phyloP scores from a whole-genome alignment of 2,329 filamentous ascomycete genomes.

The Sphaerulina populicola region DNA sequence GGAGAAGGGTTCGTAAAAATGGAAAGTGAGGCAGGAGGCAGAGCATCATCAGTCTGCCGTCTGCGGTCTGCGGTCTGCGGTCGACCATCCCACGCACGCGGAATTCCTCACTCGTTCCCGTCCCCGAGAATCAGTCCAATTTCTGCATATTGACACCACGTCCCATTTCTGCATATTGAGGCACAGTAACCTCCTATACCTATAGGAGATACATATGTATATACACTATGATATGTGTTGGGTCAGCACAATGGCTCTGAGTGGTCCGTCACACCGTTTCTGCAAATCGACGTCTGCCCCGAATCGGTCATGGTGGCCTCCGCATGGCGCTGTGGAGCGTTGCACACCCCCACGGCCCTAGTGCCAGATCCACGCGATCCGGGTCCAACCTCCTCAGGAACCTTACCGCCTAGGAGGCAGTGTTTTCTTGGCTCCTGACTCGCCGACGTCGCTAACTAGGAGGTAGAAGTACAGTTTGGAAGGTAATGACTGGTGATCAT shows the following conservation, averaged over 20 bases:
- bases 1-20: neutral
- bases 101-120: neutral
- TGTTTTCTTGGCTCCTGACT: too few species aligned
- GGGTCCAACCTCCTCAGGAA: too few species aligned
- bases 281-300: constrained; percentile 1
- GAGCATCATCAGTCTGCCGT: too few species aligned
- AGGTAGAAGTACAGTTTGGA: too few species aligned
- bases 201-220: too few species aligned
- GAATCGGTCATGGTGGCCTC: neutral
- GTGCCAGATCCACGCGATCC: neutral
- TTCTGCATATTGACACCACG: neutral
- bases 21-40: constrained; percentile 2
- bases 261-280: constrained; percentile 4
- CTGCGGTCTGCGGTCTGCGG: too few species aligned
- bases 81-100: constrained; percentile 11
- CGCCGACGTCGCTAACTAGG: too few species aligned
- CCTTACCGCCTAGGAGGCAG: too few species aligned
- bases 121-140: too few species aligned
- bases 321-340: neutral
- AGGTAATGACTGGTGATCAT: too few species aligned
- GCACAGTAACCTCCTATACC: too few species aligned
- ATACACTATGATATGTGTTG: too few species aligned
- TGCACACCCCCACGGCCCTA: constrained; percentile 3
- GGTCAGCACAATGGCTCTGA: constrained; percentile 10
- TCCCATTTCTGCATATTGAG: neutral